phyloP scores from a whole-genome alignment of 768 basidiomycete genomes.

The Calocybe cyanea region DNA sequence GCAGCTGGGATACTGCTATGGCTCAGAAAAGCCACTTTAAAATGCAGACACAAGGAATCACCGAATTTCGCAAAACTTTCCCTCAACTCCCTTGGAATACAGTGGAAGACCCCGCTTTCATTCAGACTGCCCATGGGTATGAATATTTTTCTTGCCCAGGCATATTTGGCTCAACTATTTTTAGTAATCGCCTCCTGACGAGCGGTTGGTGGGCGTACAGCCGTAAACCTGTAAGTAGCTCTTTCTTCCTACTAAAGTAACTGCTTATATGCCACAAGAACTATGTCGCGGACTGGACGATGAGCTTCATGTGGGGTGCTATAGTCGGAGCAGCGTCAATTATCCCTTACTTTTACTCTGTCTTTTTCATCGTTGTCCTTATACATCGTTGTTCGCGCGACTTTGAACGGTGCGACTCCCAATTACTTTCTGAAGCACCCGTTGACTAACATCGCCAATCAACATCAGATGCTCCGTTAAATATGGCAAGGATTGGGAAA shows the following conservation, averaged over 20 bases:
- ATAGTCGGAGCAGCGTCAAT: conserved; percentile 69
- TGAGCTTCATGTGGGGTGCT: conserved; percentile 83
- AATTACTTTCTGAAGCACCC: neutral
- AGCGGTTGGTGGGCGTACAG: conserved; percentile 94
- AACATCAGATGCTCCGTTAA: conserved; percentile 70
- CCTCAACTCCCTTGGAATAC: conserved; percentile 85
- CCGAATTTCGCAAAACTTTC: conserved; percentile 84
- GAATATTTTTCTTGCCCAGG: conserved; percentile 7
- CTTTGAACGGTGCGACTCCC: conserved; percentile 74
- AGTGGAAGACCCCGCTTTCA: conserved; percentile 82
- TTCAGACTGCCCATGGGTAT: conserved; percentile 92
- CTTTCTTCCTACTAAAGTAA: neutral
- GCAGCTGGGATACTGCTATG: conserved; percentile 91
- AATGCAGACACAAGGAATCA: conserved; percentile 92
- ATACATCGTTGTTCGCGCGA: conserved; percentile 90
- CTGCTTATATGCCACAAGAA: conserved; percentile 44
- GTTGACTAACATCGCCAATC: neutral
- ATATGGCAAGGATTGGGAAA: conserved; percentile 95
- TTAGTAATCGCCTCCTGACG: conserved; percentile 85
- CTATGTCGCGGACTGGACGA: conserved; percentile 91
- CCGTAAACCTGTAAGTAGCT: conserved; percentile 78
- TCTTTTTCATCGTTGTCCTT: conserved; percentile 93
- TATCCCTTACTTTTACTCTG: conserved; percentile 95
- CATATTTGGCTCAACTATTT: conserved; percentile 1
- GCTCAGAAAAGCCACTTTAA: conserved; percentile 97